Conservation (phyloP, 2,329 filamentous ascomycete genomes). For the Pseudogymnoascus sp. region DNA sequence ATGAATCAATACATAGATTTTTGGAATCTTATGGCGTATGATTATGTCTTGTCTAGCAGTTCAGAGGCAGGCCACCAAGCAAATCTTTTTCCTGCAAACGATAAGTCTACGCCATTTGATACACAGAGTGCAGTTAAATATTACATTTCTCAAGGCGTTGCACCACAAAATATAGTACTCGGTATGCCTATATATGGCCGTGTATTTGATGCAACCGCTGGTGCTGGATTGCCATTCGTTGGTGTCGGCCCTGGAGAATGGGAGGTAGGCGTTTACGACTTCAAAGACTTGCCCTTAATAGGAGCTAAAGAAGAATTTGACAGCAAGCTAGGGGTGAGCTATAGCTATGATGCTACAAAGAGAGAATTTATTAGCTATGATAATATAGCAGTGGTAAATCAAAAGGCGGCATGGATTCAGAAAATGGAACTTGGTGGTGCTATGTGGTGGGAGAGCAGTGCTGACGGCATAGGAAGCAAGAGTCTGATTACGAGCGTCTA, state of each 20-base stretch:
- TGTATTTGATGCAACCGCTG: constrained; percentile 55
- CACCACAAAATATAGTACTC: constrained; percentile 58
- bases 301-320: constrained; percentile 53
- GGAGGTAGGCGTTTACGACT: constrained; percentile 70
- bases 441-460: constrained; percentile 80
- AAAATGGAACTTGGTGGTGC: constrained; percentile 56
- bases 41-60: constrained; percentile 48
- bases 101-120: constrained; percentile 60
- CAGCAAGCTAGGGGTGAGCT: constrained; percentile 51
- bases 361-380: constrained; percentile 65
- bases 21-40: constrained; percentile 63
- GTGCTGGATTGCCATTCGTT: constrained; percentile 53
- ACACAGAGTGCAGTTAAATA: constrained; percentile 55
- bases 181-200: constrained; percentile 77
- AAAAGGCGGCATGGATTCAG: constrained; percentile 59
- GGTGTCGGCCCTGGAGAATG: constrained; percentile 62
- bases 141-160: constrained; percentile 56
- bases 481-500: constrained; percentile 48
- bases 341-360: constrained; percentile 55
- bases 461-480: constrained; percentile 49
- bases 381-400: constrained; percentile 48
- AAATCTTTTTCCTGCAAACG: constrained; percentile 52
- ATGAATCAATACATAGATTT: constrained; percentile 45
- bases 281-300: constrained; percentile 61
- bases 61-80: constrained; percentile 46